These are phyloP conservation scores for Solanum pimpinellifolium DNA, from an alignment of 257 asterid genomes.

Conservation along the genomic window DNA sequence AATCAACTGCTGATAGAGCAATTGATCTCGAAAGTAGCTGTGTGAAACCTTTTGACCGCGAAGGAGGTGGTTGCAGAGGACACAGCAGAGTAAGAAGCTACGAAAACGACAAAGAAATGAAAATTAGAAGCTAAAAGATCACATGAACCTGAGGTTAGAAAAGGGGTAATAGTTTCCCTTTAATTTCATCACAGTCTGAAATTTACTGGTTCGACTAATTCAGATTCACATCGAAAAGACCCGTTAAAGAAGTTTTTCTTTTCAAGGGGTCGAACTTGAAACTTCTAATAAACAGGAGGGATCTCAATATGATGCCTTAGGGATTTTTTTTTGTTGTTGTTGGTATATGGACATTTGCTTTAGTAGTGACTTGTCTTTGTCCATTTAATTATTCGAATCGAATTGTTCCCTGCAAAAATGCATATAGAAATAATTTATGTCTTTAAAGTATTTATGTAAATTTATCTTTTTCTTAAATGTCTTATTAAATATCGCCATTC, in stretches of 20 bases:
- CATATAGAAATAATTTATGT: not conserved
- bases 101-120: not conserved
- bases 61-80: not conserved
- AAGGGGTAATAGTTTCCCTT: not conserved
- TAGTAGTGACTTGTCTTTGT: not conserved
- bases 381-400: not conserved
- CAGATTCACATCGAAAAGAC: not conserved
- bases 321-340: not conserved
- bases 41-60: not conserved
- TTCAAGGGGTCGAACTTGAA: not conserved
- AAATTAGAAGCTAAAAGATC: not conserved
- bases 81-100: not conserved
- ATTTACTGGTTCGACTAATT: not conserved
- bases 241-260: not conserved
- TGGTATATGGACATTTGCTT: not conserved
- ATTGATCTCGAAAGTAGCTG: not conserved
- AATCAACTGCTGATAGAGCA: not conserved
- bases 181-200: not conserved
- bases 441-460: not conserved
- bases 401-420: not conserved
- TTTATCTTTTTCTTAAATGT: not conserved
- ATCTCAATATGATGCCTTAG: not conserved
- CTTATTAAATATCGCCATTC: not conserved
- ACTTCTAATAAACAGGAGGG: not conserved
- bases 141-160: not conserved